These are phyloP conservation scores for Trametes hirsuta DNA, from an alignment of 1,284 basidiomycete species.

Conservation along the genomic window DNA sequence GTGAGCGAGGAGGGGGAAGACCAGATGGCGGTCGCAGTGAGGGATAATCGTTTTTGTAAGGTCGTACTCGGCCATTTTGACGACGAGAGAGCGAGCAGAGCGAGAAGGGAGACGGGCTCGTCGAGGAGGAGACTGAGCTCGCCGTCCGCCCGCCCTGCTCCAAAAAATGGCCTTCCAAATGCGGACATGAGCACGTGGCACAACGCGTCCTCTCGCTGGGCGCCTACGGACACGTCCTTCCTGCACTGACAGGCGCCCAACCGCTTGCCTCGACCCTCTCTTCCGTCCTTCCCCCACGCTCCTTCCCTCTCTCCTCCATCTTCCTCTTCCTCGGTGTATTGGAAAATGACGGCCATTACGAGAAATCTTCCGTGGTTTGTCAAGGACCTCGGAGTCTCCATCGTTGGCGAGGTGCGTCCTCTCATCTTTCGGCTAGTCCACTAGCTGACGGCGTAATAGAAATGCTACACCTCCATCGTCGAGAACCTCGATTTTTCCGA, in stretches of 20 bases:
- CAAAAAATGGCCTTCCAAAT: conserved; percentile 24
- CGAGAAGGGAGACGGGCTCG: neutral
- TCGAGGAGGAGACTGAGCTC: conserved; percentile 9
- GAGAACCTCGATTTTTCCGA: conserved; percentile 89
- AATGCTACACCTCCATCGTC: conserved; percentile 91
- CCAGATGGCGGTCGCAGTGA: conserved; percentile 93
- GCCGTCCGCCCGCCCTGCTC: neutral
- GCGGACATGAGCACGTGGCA: conserved; percentile 17
- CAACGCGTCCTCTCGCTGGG: conserved; percentile 2
- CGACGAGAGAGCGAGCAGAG: neutral
- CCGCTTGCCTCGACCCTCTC: too few relatives aligned
- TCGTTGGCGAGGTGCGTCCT: conserved; percentile 76
- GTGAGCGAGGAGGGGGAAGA: conserved; percentile 90
- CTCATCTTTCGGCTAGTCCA: neutral
- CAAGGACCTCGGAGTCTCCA: conserved; percentile 76
- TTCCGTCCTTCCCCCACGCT: neutral
- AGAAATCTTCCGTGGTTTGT: conserved; percentile 82
- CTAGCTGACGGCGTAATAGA: conserved; percentile 44
- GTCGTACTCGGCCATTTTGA: conserved; percentile 82
- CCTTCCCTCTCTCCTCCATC: conserved; percentile 7
- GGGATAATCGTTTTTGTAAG: conserved; percentile 92
- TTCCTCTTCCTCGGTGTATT: conserved; percentile 14
- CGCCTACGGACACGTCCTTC: conserved; percentile 10
- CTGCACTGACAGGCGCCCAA: too few relatives aligned
- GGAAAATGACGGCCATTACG: conserved; percentile 67